Evolutionary conservation across 1,284 basidiomycete genomes (phyloP).

Genomic region (Somion occarium): DNA sequence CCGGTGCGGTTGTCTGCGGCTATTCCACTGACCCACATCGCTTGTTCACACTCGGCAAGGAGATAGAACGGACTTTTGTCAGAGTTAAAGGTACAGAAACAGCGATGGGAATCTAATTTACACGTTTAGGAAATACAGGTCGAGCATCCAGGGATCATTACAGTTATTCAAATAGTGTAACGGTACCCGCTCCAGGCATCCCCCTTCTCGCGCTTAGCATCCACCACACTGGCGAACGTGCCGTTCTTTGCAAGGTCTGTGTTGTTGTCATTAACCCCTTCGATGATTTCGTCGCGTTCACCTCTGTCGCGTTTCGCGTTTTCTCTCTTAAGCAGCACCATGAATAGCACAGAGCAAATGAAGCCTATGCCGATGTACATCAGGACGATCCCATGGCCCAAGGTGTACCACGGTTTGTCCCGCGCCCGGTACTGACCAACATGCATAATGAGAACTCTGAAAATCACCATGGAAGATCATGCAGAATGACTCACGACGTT

Average conservation of each 20-base stretch:
- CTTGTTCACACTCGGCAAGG: background rate
- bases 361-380: constrained; percentile 45
- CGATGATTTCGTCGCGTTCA: constrained; percentile 44
- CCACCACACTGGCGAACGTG: constrained; percentile 28
- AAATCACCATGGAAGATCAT: constrained; percentile 2
- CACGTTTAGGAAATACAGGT: background rate
- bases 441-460: background rate
- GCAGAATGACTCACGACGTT: constrained; percentile 35
- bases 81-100: background rate
- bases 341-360: constrained; percentile 34
- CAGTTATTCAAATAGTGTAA: constrained; percentile 25
- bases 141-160: background rate
- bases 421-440: constrained; percentile 17
- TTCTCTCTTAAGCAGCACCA: constrained; percentile 33
- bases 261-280: constrained; percentile 25
- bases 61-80: constrained; percentile 8
- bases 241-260: constrained; percentile 28
- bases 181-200: constrained; percentile 35
- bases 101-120: background rate
- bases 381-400: constrained; percentile 48
- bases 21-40: background rate
- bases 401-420: constrained; percentile 39
- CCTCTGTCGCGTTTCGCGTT: constrained; percentile 41
- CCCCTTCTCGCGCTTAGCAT: constrained; percentile 34
- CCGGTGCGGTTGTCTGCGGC: constrained; percentile 17